Percentiles rank a stretch among this genome's conserved stretches.
Conservation (phyloP, 2,329 filamentous ascomycete species). For the Hymenoscyphus scutula region DNA sequence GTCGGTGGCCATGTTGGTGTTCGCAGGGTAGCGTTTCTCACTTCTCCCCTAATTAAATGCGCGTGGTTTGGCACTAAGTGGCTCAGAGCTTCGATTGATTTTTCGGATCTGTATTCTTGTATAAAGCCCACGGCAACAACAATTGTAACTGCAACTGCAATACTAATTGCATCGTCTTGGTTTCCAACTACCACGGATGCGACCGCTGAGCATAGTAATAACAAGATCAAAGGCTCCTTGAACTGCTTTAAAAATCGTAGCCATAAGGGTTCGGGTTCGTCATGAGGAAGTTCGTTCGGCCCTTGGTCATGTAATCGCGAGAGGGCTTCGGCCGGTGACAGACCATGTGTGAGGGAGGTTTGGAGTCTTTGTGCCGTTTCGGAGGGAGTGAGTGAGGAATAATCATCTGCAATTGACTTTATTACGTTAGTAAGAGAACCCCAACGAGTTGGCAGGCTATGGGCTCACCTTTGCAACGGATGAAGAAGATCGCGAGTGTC, state of each 20-base stretch:
- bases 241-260: slow-evolving; percentile 95
- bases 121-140: slow-evolving; percentile 95
- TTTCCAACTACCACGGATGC: slow-evolving; percentile 92
- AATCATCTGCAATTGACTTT: slow-evolving; percentile 53
- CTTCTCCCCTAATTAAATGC: slow-evolving; percentile 71
- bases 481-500: slow-evolving; percentile 34
- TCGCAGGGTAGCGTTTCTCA: slow-evolving; percentile 23
- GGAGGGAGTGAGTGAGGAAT: slow-evolving; percentile 66
- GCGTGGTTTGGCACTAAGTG: slow-evolving; percentile 93
- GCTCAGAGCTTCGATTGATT: slow-evolving; percentile 92
- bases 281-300: slow-evolving; percentile 90
- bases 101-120: slow-evolving; percentile 96
- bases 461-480: slow-evolving; percentile 35
- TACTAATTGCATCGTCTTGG: slow-evolving; percentile 91
- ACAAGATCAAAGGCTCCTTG: slow-evolving; percentile 87
- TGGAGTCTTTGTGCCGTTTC: slow-evolving; percentile 75
- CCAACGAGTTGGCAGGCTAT: no score
- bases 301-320: slow-evolving; percentile 78
- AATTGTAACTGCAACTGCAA: slow-evolving; percentile 93
- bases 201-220: slow-evolving; percentile 84
- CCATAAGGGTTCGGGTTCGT: slow-evolving; percentile 92
- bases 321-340: slow-evolving; percentile 78
- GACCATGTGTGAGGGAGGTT: slow-evolving; percentile 79
- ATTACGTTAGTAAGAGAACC: background rate
- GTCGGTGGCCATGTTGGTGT: slow-evolving; percentile 49